A percentile compares a stretch with the other conserved stretches of the same genome.
These are phyloP conservation scores for Suhomyces tanzawaensis DNA, from an alignment of 805 yeast species.

Conservation along the genomic window DNA sequence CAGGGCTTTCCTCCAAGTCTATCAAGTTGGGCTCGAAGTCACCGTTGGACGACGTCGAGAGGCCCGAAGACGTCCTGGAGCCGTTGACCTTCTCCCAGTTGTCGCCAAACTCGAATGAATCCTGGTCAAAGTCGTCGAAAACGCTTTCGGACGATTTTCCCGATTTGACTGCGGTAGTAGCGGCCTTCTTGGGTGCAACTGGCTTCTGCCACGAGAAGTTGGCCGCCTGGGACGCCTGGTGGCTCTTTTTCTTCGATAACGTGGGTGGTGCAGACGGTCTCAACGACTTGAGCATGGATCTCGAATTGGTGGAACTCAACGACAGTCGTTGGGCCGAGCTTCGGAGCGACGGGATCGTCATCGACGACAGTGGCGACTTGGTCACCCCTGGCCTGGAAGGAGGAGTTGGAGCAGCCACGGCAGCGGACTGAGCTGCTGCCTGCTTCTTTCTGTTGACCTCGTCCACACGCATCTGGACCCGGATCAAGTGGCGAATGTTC, in stretches of 20 bases:
- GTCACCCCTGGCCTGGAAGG: background rate
- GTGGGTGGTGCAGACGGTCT: slow-evolving; percentile 16
- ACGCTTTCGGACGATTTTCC: slow-evolving; percentile 15
- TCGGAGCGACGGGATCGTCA: slow-evolving; percentile 18
- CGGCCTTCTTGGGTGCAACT: background rate
- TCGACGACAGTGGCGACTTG: slow-evolving; percentile 4
- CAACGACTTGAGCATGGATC: slow-evolving; percentile 34
- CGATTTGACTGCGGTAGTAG: slow-evolving; percentile 1
- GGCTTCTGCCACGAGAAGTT: slow-evolving; percentile 28
- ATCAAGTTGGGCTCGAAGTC: slow-evolving; percentile 52
- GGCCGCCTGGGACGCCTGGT: slow-evolving; percentile 30
- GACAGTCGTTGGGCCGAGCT: slow-evolving; percentile 4
- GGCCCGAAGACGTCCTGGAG: slow-evolving; percentile 7
- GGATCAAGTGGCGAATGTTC: slow-evolving; percentile 40
- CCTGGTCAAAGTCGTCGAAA: slow-evolving; percentile 43
- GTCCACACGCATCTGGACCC: slow-evolving; percentile 40
- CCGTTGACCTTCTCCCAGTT: slow-evolving; percentile 7
- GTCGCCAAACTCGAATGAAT: slow-evolving; percentile 10
- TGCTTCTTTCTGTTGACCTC: slow-evolving; percentile 28
- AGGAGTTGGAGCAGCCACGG: background rate
- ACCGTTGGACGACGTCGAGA: slow-evolving; percentile 4
- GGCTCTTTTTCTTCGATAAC: slow-evolving; percentile 12
- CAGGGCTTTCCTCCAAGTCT: slow-evolving; percentile 63
- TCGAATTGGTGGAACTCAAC: slow-evolving; percentile 4
- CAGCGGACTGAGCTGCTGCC: background rate